A percentile compares a stretch with the other conserved stretches of the same genome.
phyloP scores from a whole-genome alignment of 495 filamentous ascomycete genomes.

The Talaromyces liani region DNA sequence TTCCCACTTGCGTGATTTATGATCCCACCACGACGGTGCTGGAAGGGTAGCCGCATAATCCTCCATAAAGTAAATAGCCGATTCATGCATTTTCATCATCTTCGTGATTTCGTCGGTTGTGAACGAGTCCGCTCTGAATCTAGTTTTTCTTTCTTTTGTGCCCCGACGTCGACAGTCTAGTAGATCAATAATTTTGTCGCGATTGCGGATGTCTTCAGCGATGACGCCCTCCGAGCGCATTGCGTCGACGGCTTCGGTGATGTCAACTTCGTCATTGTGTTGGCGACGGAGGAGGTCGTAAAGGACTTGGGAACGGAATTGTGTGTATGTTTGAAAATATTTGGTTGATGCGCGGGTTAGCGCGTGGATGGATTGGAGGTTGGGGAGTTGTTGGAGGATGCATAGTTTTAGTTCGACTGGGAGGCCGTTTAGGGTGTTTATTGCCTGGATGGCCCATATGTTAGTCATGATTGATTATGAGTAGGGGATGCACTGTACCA shows the following conservation, averaged over 20 bases:
- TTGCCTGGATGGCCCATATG: not conserved
- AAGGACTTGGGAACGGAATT: not conserved
- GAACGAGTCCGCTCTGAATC: not conserved
- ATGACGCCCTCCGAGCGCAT: constrained; percentile 17
- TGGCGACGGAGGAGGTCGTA: not conserved
- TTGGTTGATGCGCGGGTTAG: not conserved
- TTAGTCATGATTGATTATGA: not conserved
- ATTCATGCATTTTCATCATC: not conserved
- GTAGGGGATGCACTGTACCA: not conserved
- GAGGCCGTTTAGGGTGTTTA: not conserved
- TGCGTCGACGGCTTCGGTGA: not conserved
- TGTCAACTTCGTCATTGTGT: not conserved
- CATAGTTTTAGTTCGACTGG: not conserved
- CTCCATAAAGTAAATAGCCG: not conserved
- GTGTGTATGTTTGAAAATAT: not conserved
- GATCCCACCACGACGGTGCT: not conserved
- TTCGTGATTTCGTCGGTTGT: not conserved
- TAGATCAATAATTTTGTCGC: constrained; percentile 10
- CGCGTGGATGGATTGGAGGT: not conserved
- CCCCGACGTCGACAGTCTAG: constrained; percentile 1
- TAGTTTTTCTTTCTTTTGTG: not conserved
- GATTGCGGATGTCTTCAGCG: constrained; percentile 25
- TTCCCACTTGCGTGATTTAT: not conserved
- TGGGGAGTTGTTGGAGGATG: not conserved
- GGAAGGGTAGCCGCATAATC: not conserved